Evolutionary conservation across 371 early-diverging fungal species (phyloP), one percentile per base, ranked within the genome.

Genomic region (Zopfochytrium polystomum): DNA sequence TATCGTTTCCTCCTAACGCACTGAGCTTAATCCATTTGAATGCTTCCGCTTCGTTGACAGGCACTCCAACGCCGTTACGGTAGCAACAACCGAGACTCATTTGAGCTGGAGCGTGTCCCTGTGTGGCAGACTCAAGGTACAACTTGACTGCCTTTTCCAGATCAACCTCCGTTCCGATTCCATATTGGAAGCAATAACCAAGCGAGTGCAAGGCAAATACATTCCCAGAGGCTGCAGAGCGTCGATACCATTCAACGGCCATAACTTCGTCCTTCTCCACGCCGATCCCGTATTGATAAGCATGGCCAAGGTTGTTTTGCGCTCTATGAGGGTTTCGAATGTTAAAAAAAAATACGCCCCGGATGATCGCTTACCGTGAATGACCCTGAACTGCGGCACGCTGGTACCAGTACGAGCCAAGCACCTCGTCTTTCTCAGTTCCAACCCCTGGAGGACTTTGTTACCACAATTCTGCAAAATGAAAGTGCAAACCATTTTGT

Each of bases 111-210:
- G 73, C 58, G 59, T 61, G 54, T 3, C 62, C 62, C 13, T 45
- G 34, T n/a, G 23, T 76, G 70, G 20, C 78, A 74, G 52, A 72
- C 75, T 32, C 89, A 88, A 4, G 11, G 27, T 52, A 58, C 35
- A 58, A 22, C 35, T 46, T 43, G 3, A 52, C 70, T 52, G 52
- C 29, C 65, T 79, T 78, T 23, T 63, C 64, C 25, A 78, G 72
- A 62, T 89, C 80, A 54, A 77, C 68, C 33, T 71, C 66, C 22
- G 82, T 83, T 52, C 89, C 91, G 51, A 87, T 82, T 23, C 90
- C 92, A 66, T 90, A 81, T 62, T 93, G 90, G 68, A 86, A 90
- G 70, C 88, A 91, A 68, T 89, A 88, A 0, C 91, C 93, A 4
- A 92, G 76, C 55, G 90, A 91, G 69, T 92, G 90, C 71, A 90